These are phyloP conservation scores for Exsudoporus frostii DNA, from an alignment of 768 basidiomycete genomes.

Conservation along the genomic window DNA sequence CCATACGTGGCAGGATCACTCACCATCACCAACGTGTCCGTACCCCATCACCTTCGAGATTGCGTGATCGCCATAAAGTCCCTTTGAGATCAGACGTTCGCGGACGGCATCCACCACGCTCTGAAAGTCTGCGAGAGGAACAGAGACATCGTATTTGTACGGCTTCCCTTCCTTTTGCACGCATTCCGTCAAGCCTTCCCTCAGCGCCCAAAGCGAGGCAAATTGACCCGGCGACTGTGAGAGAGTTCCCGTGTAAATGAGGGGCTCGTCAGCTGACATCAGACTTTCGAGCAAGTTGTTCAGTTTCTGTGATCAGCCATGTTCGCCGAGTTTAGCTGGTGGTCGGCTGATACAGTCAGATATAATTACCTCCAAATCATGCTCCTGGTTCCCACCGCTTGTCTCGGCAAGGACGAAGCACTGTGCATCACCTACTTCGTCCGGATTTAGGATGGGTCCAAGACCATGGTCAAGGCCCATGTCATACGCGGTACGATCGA, in stretches of 20 bases:
- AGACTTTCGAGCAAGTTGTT: constrained; percentile 72
- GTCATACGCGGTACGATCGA: constrained; percentile 83
- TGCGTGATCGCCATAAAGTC: constrained; percentile 64
- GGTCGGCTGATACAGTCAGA: constrained; percentile 3
- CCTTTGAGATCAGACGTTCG: constrained; percentile 65
- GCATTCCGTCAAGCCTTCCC: constrained; percentile 91
- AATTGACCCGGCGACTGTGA: constrained; percentile 91
- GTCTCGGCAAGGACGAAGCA: constrained; percentile 95
- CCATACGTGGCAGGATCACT: constrained; percentile 24
- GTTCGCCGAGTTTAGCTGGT: constrained; percentile 5
- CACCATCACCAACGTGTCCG: constrained; percentile 96
- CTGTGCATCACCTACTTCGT: constrained; percentile 72
- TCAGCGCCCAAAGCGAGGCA: constrained; percentile 83
- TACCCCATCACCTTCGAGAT: constrained; percentile 89
- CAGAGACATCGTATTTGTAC: constrained; percentile 96
- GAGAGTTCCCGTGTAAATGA: constrained; percentile 87
- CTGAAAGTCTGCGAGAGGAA: constrained; percentile 85
- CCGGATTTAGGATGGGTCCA: constrained; percentile 68
- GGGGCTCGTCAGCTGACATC: constrained; percentile 64
- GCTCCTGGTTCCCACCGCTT: constrained; percentile 86
- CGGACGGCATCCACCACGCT: constrained; percentile 79
- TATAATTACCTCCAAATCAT: constrained; percentile 80
- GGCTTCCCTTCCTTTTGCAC: constrained; percentile 90
- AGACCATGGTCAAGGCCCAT: constrained; percentile 82
- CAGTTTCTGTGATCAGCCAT: constrained; percentile 69